Base-by-base conservation (phyloP, 768 basidiomycete genomes). In the Hortiboletus campestris region DNA sequence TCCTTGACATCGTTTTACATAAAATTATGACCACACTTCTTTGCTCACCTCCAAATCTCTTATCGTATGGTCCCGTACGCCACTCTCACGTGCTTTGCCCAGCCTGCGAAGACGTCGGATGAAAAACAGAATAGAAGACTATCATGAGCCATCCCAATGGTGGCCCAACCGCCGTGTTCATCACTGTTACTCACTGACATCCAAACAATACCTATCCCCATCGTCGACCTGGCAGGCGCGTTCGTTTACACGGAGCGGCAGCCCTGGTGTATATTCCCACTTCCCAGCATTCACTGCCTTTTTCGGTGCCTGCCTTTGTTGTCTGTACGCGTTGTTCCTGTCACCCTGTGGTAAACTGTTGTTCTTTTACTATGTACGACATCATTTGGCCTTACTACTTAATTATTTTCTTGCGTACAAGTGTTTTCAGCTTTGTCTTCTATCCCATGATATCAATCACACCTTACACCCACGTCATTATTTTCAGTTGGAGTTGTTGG, bases 381-480 rank as follows among this genome's bases (percentile, higher is more conserved):
- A 55, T 51, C 45, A 50, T 57, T 40, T 56, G 49, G 28, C 47
- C 36, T 32, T 25, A 34, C 49, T 20, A 44, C 51, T 46, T 68
- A 66, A 56, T 67, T 63, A 61, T 58, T 55, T 52, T 58, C 54
- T 53, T 63, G 58, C 64, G 52, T 61, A 66, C 50, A 38, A 49
- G 35, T 43, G 56, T 39, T 55, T 12, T 29, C 35, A 54, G 54
- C 62, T 56, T 52, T 35, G 2, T 4, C 45, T 43, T 38, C 25
- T 57, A 54, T 52, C 44, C 43, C 35, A 45, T 48, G 49, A 39
- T 39, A 52, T 56, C 43, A 28, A 53, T 57, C 35, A 38, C 39
- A 51, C 6, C 29, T 56, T 28, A 31, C n/a, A 34, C n/a, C 40
- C 35, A 28, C 32, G 2, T 17, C 17, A 31, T 20, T 40, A 17